These are phyloP conservation scores for Russula lepida DNA, from an alignment of 768 basidiomycete species.

Conservation along the genomic window DNA sequence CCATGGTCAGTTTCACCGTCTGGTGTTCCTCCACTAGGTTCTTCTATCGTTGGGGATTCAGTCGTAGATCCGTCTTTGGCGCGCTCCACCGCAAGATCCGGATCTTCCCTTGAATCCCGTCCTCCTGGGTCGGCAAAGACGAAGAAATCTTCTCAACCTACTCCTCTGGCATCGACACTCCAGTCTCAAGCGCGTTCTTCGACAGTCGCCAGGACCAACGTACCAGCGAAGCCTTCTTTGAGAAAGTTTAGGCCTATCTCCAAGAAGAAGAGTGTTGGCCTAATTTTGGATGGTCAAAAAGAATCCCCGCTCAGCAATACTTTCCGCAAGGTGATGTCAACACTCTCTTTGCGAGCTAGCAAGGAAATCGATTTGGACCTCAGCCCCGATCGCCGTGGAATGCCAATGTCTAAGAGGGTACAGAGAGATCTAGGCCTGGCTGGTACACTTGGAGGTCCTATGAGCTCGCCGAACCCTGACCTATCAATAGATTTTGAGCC, in stretches of 20 bases:
- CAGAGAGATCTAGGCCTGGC: constrained; percentile 52
- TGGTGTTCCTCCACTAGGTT: neutral
- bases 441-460: constrained; percentile 61
- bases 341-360: constrained; percentile 9
- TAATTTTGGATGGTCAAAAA: neutral
- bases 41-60: neutral
- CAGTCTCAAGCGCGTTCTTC: neutral
- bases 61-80: neutral
- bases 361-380: neutral
- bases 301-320: constrained; percentile 4
- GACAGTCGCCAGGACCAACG: neutral
- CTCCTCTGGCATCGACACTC: neutral
- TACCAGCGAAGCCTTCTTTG: neutral
- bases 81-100: neutral
- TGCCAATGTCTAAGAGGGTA: constrained; percentile 41
- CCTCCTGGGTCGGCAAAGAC: neutral
- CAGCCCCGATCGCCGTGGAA: constrained; percentile 11
- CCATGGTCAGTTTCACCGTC: constrained; percentile 49
- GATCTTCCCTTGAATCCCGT: neutral
- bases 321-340: constrained; percentile 19
- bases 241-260: neutral
- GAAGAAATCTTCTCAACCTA: neutral
- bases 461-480: constrained; percentile 39
- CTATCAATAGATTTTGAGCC: constrained; percentile 46
- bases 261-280: neutral